Evolutionary conservation across 2,329 filamentous ascomycete species (phyloP).

Genomic region (Thelonectria olida): DNA sequence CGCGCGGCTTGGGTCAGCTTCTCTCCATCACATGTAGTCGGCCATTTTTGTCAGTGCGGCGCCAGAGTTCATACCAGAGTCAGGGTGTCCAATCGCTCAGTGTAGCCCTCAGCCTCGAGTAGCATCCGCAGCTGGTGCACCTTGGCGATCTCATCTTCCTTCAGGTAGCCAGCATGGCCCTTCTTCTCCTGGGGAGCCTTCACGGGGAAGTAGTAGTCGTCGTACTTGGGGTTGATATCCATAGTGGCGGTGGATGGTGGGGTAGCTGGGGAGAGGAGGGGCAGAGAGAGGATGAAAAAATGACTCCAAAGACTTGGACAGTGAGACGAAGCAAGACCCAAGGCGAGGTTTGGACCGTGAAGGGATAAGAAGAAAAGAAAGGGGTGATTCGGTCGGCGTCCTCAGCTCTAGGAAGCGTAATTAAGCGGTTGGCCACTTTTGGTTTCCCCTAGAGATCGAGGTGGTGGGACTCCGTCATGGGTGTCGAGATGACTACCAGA

Average conservation of each 20-base stretch:
- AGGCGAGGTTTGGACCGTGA: background rate
- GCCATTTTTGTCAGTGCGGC: background rate
- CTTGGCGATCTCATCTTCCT: conserved; percentile 86
- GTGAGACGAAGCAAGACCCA: conserved; percentile 12
- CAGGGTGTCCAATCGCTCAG: conserved; percentile 87
- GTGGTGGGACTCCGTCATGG: conserved; percentile 43
- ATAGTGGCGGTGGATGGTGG: conserved; percentile 49
- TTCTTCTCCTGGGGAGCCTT: conserved; percentile 73
- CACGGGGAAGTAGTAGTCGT: conserved; percentile 93
- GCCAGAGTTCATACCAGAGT: conserved; percentile 72
- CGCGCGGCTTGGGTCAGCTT: background rate
- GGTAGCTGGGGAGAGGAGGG: conserved; percentile 26
- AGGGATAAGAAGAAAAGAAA: conserved; percentile 15
- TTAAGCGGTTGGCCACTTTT: conserved; percentile 38
- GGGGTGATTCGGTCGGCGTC: conserved; percentile 30
- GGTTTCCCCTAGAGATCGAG: conserved; percentile 40
- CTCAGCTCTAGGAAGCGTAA: conserved; percentile 39
- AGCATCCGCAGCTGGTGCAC: conserved; percentile 84
- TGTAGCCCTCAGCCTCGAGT: conserved; percentile 86
- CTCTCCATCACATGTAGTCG: background rate
- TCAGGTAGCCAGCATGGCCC: conserved; percentile 91
- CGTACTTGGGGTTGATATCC: conserved; percentile 85
- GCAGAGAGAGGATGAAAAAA: conserved; percentile 17
- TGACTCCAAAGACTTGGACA: conserved; percentile 7
- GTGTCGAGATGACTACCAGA: conserved; percentile 37